Evolutionary conservation across 1,284 basidiomycete species (phyloP).

Genomic region (Coriolopsis trogii): DNA sequence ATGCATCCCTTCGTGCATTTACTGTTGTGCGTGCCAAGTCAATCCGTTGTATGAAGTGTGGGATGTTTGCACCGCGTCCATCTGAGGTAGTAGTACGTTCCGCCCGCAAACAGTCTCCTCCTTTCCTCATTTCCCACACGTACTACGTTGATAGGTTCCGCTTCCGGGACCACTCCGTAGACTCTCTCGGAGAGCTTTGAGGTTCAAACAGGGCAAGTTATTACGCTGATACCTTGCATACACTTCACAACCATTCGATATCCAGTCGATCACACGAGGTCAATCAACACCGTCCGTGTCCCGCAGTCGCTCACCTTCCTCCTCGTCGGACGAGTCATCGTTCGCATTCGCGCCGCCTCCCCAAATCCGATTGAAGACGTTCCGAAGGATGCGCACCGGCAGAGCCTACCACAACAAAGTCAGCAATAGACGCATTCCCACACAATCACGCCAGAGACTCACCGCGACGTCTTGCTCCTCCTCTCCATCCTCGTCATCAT

Average conservation of each 20-base stretch:
- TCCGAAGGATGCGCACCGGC: constrained; percentile 62
- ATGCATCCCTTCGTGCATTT: too few relatives aligned
- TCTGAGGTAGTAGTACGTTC: too few relatives aligned
- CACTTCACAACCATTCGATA: neutral
- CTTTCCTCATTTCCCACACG: too few relatives aligned
- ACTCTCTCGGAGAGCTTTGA: too few relatives aligned
- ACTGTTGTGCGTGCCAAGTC: too few relatives aligned
- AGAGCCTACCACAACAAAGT: constrained; percentile 46
- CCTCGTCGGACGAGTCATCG: constrained; percentile 39
- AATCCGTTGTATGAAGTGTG: too few relatives aligned
- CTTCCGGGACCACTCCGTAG: too few relatives aligned
- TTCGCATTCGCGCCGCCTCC: constrained; percentile 41
- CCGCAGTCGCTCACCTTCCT: constrained; percentile 25
- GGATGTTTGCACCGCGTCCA: too few relatives aligned
- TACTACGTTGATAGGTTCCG: too few relatives aligned
- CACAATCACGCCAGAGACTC: constrained; percentile 27
- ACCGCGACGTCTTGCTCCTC: constrained; percentile 51
- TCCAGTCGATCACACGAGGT: neutral
- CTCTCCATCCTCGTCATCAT: constrained; percentile 35
- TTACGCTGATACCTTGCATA: constrained; percentile 3
- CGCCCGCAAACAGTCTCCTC: too few relatives aligned
- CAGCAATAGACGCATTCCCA: constrained; percentile 1
- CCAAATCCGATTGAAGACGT: constrained; percentile 65
- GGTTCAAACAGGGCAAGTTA: constrained; percentile 7
- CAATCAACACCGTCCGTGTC: constrained; percentile 26